These are phyloP conservation scores for Geosmithia putterillii DNA, from an alignment of 2,329 filamentous ascomycete genomes.

Conservation along the genomic window DNA sequence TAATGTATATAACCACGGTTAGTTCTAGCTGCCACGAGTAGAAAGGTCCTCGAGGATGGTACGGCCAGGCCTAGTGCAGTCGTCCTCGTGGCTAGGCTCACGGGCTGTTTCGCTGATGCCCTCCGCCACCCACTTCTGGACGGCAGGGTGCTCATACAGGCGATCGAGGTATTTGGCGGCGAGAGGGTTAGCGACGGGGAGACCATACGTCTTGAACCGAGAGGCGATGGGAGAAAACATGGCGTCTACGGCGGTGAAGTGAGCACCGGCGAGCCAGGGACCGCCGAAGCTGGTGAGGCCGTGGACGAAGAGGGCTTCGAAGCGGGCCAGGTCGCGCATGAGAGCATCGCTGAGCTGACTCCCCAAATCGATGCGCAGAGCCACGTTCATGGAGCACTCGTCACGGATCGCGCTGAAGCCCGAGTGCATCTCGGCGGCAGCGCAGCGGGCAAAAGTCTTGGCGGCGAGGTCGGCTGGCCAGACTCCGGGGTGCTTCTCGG, in stretches of 20 bases:
- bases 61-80: constrained; percentile 18
- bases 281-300: constrained; percentile 25
- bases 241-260: constrained; percentile 25
- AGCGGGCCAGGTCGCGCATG: constrained; percentile 19
- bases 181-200: constrained; percentile 12
- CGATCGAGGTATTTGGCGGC: constrained; percentile 19
- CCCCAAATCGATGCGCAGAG: constrained; percentile 20
- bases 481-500: constrained; percentile 25
- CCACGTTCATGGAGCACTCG: constrained; percentile 30
- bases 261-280: constrained; percentile 23
- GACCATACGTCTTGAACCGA: constrained; percentile 22
- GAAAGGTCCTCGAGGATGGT: constrained; percentile 16
- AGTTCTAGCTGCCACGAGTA: no score
- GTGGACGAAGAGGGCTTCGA: constrained; percentile 22
- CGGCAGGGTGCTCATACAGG: constrained; percentile 18
- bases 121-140: constrained; percentile 23
- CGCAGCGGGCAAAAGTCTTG: constrained; percentile 28
- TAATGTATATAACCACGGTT: no score
- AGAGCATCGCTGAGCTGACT: constrained; percentile 13
- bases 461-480: constrained; percentile 27
- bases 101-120: constrained; percentile 23
- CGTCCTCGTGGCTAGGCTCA: constrained; percentile 22
- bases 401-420: constrained; percentile 25
- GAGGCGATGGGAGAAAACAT: constrained; percentile 29
- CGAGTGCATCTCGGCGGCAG: constrained; percentile 34